Evolutionary conservation across 2,329 filamentous ascomycete genomes (phyloP).

Genomic region (Pseudomassariella vexata): DNA sequence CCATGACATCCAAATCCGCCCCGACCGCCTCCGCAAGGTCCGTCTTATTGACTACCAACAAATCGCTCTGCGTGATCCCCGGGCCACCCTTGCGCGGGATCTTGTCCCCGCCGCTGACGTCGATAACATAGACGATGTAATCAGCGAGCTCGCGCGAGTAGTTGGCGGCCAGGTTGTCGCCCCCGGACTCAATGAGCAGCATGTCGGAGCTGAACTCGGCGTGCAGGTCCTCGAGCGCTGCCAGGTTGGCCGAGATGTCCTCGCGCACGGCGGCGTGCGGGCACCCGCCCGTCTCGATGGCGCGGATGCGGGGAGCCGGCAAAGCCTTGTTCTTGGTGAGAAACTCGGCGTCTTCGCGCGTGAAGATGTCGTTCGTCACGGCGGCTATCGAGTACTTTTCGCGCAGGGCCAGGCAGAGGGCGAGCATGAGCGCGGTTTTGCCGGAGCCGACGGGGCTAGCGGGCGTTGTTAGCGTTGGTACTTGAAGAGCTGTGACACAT

Average conservation of each 20-base stretch:
- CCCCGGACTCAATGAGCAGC: conserved; percentile 89
- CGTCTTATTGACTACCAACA: conserved; percentile 95
- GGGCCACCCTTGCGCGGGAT: conserved; percentile 93
- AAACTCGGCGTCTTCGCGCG: conserved; percentile 96
- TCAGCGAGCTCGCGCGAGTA: conserved; percentile 93
- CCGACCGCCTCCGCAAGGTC: conserved; percentile 87
- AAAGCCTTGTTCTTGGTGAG: conserved; percentile 82
- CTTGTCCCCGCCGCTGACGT: conserved; percentile 95
- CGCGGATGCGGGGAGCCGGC: conserved; percentile 75
- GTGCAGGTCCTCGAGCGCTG: conserved; percentile 86
- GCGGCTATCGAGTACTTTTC: conserved; percentile 80
- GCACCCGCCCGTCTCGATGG: conserved; percentile 96
- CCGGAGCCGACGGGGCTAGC: conserved; percentile 93
- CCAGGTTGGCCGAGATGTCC: conserved; percentile 91
- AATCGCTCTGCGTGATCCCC: conserved; percentile 91
- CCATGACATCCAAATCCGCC: conserved; percentile 89
- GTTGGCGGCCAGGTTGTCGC: conserved; percentile 95
- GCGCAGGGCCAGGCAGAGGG: conserved; percentile 80
- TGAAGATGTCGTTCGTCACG: conserved; percentile 99
- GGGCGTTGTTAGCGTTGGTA: neutral
- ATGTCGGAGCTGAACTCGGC: conserved; percentile 73
- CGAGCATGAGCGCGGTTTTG: conserved; percentile 95
- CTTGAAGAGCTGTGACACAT: too few relatives aligned
- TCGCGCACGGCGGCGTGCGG: conserved; percentile 96
- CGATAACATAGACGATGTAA: conserved; percentile 98